Evolutionary conservation across 2,329 filamentous ascomycete genomes (phyloP), one percentile per base, ranked within the genome.

Genomic region (Monosporascus sp.): DNA sequence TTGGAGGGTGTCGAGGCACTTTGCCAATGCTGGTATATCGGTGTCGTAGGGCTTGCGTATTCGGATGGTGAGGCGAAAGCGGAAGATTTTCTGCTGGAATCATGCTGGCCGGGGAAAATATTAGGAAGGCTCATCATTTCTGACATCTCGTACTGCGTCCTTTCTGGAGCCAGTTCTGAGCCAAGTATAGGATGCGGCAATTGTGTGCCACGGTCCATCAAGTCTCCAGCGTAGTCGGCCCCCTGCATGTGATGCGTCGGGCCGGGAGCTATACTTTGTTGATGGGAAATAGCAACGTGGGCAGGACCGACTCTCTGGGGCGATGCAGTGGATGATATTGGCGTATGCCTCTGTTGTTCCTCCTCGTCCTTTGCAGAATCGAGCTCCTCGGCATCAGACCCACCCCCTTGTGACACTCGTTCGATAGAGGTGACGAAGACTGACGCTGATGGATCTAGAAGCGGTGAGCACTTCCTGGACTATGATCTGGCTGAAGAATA

Each of bases 391-490:
- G 73, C 75, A 20, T 81, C 78, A 1, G 75, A 78, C 15, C 69
- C 62, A 49, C 75, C 78, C 28, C 70, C 74, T 47, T 80, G 76
- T 3, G 72, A 70, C 7, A 76, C 65, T 57, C 79, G 78, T 56
- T 82, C 78, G 51, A 80, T 78, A 2, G 75, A 72, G 70, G 77
- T 78, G 45, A 83, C 76, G 49, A 73, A 76, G 18, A 81, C 70
- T 15, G 51, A 44, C 41, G 46, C 63, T 22, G 55, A 41, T 5
- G 65, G 76, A 62, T 82, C 80, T 82, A 49, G 3, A 15, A 37
- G n/a, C 5, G 40, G 40, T 63, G 52, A 62, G 54, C 46, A 49
- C 46, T 28, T 15, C 31, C 49, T 37, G 38, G 41, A n/a, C n/a
- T 17, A 41, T 28, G n/a, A 11, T 37, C 8, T 49, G 26, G 2